Evolutionary conservation across 1,139 yeast species (phyloP).

Genomic region (Meyerozyma carpophila): DNA sequence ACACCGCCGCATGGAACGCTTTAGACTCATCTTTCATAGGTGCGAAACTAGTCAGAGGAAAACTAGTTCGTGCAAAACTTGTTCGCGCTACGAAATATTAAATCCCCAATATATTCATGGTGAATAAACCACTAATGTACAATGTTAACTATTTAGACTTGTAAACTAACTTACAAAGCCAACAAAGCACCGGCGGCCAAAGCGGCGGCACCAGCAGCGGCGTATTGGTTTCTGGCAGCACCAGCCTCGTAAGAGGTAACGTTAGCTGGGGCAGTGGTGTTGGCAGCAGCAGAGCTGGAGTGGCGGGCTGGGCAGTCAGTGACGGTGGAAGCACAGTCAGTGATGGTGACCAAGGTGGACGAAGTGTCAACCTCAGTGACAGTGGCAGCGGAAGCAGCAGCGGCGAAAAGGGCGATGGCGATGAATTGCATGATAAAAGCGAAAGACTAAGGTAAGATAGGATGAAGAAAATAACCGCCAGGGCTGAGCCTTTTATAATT

Average conservation of each 20-base stretch:
- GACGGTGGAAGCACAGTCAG: slow-evolving; percentile 19
- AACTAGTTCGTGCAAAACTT: no score
- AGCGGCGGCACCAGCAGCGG: slow-evolving; percentile 24
- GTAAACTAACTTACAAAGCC: slow-evolving; percentile 20
- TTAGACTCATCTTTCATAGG: slow-evolving; percentile 37
- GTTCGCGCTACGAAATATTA: not conserved
- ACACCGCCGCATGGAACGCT: slow-evolving; percentile 60
- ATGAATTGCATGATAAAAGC: slow-evolving; percentile 23
- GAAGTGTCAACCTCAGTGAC: slow-evolving; percentile 15
- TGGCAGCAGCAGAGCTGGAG: slow-evolving; percentile 17
- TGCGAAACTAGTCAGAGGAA: no score
- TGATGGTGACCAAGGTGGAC: slow-evolving; percentile 22
- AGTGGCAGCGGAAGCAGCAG: slow-evolving; percentile 17
- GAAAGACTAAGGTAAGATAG: slow-evolving; percentile 16
- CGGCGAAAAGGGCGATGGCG: slow-evolving; percentile 19
- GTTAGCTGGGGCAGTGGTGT: slow-evolving; percentile 16
- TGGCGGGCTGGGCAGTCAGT: slow-evolving; percentile 21
- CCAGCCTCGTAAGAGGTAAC: slow-evolving; percentile 17
- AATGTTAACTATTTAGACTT: slow-evolving; percentile 16
- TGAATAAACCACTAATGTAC: slow-evolving; percentile 1
- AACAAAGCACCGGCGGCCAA: slow-evolving; percentile 31
- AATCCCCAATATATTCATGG: not conserved
- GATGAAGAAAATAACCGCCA: slow-evolving; percentile 11
- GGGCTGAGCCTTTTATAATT: slow-evolving; percentile 1
- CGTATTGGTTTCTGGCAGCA: slow-evolving; percentile 15